These are phyloP conservation scores for Paramecium sonneborni DNA, from an alignment of 73 alveolate genomes.

Conservation along the genomic window DNA sequence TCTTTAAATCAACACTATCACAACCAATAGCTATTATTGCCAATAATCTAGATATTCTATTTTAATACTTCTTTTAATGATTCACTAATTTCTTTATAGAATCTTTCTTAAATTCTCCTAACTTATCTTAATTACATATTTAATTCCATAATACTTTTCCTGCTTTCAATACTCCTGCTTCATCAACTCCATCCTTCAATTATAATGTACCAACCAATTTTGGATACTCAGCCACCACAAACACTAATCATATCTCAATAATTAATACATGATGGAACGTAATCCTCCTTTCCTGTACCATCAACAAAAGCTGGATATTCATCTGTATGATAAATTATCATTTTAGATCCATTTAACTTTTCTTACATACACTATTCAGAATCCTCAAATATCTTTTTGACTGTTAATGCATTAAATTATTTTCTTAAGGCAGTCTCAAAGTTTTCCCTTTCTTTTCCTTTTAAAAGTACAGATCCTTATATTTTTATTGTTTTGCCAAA, in stretches of 20 bases:
- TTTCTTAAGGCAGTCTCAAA: background rate
- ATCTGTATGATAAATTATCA: conserved; percentile 48
- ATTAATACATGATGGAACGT: conserved; percentile 30
- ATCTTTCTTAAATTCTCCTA: conserved; percentile 51
- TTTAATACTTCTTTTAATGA: background rate
- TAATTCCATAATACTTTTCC: conserved; percentile 36
- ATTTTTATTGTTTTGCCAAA: conserved; percentile 29
- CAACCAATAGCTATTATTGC: conserved; percentile 49
- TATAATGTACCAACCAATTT: conserved; percentile 8
- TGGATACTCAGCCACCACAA: conserved; percentile 30
- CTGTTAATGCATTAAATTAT: conserved; percentile 11
- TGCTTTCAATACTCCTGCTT: background rate
- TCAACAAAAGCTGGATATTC: conserved; percentile 57
- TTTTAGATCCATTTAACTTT: conserved; percentile 36
- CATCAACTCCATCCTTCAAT: conserved; percentile 21
- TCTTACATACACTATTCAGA: conserved; percentile 16
- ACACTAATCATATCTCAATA: background rate
- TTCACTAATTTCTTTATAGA: background rate
- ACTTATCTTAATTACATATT: background rate
- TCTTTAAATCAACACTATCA: conserved; percentile 6
- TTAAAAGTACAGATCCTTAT: background rate
- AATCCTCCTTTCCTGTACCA: conserved; percentile 42
- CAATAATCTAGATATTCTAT: background rate
- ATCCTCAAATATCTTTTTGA: conserved; percentile 28
- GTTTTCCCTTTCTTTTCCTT: conserved; percentile 24